These are phyloP conservation scores for Chlorociboria aeruginascens DNA, from an alignment of 495 filamentous ascomycete species.

Conservation along the genomic window DNA sequence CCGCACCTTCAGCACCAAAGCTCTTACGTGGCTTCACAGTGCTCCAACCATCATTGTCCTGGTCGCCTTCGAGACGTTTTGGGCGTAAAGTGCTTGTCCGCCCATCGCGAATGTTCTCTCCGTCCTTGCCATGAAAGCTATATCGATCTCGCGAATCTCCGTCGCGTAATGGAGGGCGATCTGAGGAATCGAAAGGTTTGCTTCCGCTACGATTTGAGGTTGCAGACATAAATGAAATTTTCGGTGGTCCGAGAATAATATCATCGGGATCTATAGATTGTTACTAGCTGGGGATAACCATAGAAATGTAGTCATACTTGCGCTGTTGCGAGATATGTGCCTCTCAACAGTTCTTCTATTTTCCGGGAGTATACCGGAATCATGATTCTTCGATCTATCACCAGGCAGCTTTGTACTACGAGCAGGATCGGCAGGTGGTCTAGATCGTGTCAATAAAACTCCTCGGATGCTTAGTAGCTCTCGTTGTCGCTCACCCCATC, in stretches of 20 bases:
- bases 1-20: constrained; percentile 50
- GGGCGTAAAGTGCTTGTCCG: constrained; percentile 32
- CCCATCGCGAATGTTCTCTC: constrained; percentile 43
- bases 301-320: constrained; percentile 49
- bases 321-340: constrained; percentile 32
- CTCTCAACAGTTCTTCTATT: constrained; percentile 42
- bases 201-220: constrained; percentile 42
- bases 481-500: constrained; percentile 74
- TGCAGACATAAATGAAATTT: constrained; percentile 75
- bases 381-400: constrained; percentile 26
- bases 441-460: constrained; percentile 12
- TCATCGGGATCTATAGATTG: constrained; percentile 50
- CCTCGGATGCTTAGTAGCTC: constrained; percentile 6
- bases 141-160: constrained; percentile 43
- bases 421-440: constrained; percentile 15
- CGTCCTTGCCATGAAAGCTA: constrained; percentile 51
- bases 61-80: constrained; percentile 38
- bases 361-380: constrained; percentile 29
- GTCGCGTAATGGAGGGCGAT: constrained; percentile 37
- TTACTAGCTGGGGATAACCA: constrained; percentile 5
- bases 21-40: constrained; percentile 53
- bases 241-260: constrained; percentile 80
- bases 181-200: constrained; percentile 38
- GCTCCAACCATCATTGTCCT: constrained; percentile 46
- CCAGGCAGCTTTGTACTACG: constrained; percentile 23